Percentiles rank a stretch among this genome's conserved stretches.
Evolutionary conservation across 139 green algal genomes (phyloP).

Genomic region (Edaphochlamys debaryana): DNA sequence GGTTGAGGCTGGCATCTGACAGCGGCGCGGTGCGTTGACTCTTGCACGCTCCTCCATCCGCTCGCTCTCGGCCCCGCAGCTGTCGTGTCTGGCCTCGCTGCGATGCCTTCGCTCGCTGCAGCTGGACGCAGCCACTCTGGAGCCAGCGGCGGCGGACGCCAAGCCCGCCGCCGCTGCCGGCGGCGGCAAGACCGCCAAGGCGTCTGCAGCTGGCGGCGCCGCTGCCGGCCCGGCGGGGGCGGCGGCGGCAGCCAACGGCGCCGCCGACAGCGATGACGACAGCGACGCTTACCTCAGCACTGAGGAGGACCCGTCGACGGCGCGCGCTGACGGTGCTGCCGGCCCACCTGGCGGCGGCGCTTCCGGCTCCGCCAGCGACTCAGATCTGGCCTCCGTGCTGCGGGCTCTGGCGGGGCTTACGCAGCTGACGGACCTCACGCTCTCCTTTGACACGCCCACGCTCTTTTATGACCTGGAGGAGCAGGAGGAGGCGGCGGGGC

Average conservation of each 20-base stretch:
- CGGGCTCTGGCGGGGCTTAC: background rate
- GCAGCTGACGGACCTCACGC: slow-evolving; percentile 23
- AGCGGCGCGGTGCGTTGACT: too few species aligned
- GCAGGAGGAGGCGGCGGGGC: too few species aligned
- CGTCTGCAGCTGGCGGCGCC: too few species aligned
- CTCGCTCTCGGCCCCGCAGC: too few species aligned
- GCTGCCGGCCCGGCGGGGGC: background rate
- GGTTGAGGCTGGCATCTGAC: background rate
- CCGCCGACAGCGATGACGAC: slow-evolving; percentile 9
- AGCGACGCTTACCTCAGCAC: slow-evolving; percentile 9
- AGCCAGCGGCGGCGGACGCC: background rate
- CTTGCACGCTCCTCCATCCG: too few species aligned
- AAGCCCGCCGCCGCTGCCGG: background rate
- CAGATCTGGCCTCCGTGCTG: background rate
- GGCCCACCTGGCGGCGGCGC: background rate
- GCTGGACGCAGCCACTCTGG: slow-evolving; percentile 16
- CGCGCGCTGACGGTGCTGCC: too few species aligned
- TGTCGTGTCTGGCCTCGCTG: background rate
- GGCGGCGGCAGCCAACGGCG: background rate
- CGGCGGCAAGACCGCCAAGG: background rate
- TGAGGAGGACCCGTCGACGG: background rate
- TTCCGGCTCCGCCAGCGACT: background rate
- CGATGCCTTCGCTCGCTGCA: slow-evolving; percentile 23
- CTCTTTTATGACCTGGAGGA: slow-evolving; percentile 13
- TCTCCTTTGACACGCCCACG: slow-evolving; percentile 35